A percentile compares a stretch with the other conserved stretches of the same genome.
Conservation (phyloP, 2,329 filamentous ascomycete genomes). For the Nannizziopsis barbatae region DNA sequence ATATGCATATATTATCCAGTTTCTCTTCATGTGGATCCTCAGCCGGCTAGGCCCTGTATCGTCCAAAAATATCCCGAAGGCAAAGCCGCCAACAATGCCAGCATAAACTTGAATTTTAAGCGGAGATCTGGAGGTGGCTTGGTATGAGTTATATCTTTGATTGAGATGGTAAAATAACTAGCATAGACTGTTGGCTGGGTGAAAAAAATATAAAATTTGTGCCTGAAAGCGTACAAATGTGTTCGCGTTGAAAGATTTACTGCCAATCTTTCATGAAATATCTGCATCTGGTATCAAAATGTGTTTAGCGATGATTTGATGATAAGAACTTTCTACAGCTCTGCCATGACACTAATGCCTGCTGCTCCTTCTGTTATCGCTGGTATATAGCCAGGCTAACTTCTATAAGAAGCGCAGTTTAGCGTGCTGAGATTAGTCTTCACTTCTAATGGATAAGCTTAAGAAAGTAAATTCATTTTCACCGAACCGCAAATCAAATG, state of each 20-base stretch:
- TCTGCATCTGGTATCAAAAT: not conserved
- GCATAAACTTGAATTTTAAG: conserved; percentile 2
- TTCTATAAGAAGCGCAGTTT: not conserved
- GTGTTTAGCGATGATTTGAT: conserved; percentile 2
- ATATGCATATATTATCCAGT: conserved; percentile 88
- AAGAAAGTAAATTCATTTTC: no score
- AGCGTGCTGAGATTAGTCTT: not conserved
- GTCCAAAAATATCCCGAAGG: conserved; percentile 16
- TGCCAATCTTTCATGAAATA: not conserved
- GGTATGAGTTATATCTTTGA: not conserved
- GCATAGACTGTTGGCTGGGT: not conserved
- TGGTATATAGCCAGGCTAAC: not conserved
- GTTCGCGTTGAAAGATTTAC: not conserved
- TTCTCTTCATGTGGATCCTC: conserved; percentile 85
- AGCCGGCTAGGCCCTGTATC: conserved; percentile 42
- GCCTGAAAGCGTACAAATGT: not conserved
- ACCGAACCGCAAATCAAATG: no score
- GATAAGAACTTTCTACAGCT: not conserved
- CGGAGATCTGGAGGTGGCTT: not conserved
- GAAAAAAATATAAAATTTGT: no score
- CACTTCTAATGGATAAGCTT: no score
- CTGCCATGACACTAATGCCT: not conserved
- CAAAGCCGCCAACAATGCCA: conserved; percentile 6
- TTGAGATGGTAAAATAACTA: not conserved
- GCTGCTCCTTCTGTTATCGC: not conserved